Evolutionary conservation across 345 rosid species (phyloP).

Genomic region (Rhodamnia argentea): DNA sequence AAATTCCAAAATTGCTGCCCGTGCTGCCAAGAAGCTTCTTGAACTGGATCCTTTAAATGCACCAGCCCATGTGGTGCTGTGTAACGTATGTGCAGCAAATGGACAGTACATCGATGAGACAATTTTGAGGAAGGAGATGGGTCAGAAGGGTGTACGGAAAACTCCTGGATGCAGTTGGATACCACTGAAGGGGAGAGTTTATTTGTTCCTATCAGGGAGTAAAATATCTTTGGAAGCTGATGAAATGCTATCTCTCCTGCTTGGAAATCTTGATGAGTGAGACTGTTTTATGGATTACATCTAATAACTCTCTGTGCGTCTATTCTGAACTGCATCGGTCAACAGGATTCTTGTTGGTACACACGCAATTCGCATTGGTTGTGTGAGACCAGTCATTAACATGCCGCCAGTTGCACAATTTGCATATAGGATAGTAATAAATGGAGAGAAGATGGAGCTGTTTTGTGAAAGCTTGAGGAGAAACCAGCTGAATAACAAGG

Average conservation of each 20-base stretch:
- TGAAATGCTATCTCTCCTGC: constrained; percentile 25
- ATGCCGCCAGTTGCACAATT: neutral
- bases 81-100: constrained; percentile 50
- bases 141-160: constrained; percentile 66
- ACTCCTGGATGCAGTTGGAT: constrained; percentile 83
- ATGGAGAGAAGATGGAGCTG: neutral
- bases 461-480: neutral
- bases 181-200: constrained; percentile 33
- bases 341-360: neutral
- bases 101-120: constrained; percentile 47
- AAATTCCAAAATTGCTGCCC: constrained; percentile 28
- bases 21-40: constrained; percentile 37
- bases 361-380: neutral
- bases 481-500: neutral
- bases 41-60: constrained; percentile 57
- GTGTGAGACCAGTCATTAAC: neutral
- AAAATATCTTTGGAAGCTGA: constrained; percentile 16
- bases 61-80: constrained; percentile 56
- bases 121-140: constrained; percentile 57
- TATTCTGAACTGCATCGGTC: neutral
- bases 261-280: constrained; percentile 4
- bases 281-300: neutral
- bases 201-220: constrained; percentile 56
- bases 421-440: neutral
- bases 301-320: neutral